Percentiles rank a stretch among this genome's conserved stretches.
These are phyloP conservation scores for Fagopyrum esculentum DNA, from an alignment of 148 eudicot species.

Conservation along the genomic window DNA sequence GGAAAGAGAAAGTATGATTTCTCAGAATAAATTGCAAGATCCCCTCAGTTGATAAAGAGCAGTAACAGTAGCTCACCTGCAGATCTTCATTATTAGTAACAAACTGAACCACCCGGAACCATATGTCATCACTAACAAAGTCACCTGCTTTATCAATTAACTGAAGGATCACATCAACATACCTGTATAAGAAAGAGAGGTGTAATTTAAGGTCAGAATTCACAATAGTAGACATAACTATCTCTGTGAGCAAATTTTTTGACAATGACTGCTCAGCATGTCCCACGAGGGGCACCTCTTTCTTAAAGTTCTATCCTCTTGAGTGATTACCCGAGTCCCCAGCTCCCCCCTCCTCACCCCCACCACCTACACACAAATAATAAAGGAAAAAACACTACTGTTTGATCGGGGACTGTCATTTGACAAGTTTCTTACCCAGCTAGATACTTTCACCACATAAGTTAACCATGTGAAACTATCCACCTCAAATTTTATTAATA, in stretches of 20 bases:
- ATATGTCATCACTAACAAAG: constrained; percentile 97
- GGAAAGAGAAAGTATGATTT: neutral
- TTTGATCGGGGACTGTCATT: neutral
- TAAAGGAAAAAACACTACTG: neutral
- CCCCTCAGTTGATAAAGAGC: neutral
- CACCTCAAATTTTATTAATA: neutral
- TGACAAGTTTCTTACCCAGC: neutral
- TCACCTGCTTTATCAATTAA: constrained; percentile 99
- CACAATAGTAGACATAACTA: neutral
- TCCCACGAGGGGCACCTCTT: neutral
- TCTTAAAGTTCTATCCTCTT: neutral
- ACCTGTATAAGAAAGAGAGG: constrained; percentile 41
- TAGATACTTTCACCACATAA: neutral
- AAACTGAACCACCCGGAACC: constrained; percentile 94
- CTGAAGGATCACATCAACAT: constrained; percentile 98
- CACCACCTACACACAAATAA: no score
- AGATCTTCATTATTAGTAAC: constrained; percentile 96
- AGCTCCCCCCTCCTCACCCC: neutral
- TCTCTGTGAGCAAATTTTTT: neutral
- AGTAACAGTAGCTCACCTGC: constrained; percentile 41
- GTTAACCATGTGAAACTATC: neutral
- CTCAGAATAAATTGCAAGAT: neutral
- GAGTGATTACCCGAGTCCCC: no score
- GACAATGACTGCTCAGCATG: neutral
- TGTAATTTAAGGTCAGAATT: neutral